Evolutionary conservation across 768 basidiomycete genomes (phyloP).

Genomic region (Steccherinum ochraceum): DNA sequence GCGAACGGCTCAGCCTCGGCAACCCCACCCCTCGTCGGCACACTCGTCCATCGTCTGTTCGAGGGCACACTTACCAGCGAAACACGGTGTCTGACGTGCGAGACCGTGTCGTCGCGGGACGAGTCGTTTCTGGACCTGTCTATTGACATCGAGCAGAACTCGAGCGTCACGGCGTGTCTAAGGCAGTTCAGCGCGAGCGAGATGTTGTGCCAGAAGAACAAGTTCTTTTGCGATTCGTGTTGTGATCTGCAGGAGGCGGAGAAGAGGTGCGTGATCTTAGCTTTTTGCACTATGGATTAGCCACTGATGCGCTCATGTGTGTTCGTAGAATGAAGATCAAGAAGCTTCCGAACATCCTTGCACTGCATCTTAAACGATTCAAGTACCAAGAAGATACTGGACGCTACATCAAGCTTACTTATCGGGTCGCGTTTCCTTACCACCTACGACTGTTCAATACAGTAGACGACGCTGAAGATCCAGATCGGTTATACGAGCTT

Average conservation of each 20-base stretch:
- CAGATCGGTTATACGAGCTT: conserved; percentile 88
- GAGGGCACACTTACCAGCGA: conserved; percentile 94
- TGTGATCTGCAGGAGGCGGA: conserved; percentile 97
- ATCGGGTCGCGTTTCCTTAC: conserved; percentile 94
- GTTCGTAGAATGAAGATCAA: conserved; percentile 93
- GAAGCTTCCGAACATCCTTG: conserved; percentile 89
- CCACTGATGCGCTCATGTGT: background rate
- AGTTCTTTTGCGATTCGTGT: conserved; percentile 97
- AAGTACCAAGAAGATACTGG: conserved; percentile 93
- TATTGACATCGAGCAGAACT: conserved; percentile 98
- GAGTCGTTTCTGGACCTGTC: conserved; percentile 98
- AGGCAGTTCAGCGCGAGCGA: conserved; percentile 96
- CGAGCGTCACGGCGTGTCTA: conserved; percentile 92
- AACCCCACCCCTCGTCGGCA: conserved; percentile 37
- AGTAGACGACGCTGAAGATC: conserved; percentile 85
- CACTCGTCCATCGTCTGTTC: conserved; percentile 88
- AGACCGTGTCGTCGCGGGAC: conserved; percentile 87
- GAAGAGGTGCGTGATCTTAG: conserved; percentile 61
- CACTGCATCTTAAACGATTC: conserved; percentile 96
- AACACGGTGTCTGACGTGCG: conserved; percentile 96
- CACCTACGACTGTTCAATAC: conserved; percentile 96
- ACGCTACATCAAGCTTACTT: conserved; percentile 91
- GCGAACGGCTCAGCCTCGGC: conserved; percentile 42
- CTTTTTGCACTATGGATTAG: background rate
- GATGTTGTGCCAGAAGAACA: conserved; percentile 97